Base-by-base conservation (phyloP, 2,329 filamentous ascomycete genomes). In the Aureobasidium sp. region DNA sequence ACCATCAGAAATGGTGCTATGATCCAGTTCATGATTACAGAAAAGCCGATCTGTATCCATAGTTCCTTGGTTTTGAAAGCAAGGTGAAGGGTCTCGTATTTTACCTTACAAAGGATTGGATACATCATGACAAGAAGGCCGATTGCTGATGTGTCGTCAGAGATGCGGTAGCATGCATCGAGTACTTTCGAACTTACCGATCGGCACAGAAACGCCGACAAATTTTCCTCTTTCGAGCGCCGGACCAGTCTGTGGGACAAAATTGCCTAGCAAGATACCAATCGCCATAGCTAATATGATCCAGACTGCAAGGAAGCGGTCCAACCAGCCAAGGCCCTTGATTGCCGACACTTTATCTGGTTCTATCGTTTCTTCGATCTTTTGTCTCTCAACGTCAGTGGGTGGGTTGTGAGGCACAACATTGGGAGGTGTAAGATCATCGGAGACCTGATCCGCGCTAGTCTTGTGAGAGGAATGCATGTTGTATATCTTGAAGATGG, bases 101-200 rank as follows among this genome's bases (percentile, higher is more conserved):
- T 84, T 6, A 95, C 88, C 72, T 94, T 94, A 80, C 90, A 95
- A 0, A 95, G 78, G 63, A 96, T 95, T 0, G 90, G 91, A 69
- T 94, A 96, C 90, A 96, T 96, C 90, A 96, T 96, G 47, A 94
- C 85, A 1, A 96, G 79, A 0, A 96, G 76, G 0, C 91, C 90
- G 51, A 95, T 77, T n/a, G n/a, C n/a, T n/a, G n/a, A 0, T 90
- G 89, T 55, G 6, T 13, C 2, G 10, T 11, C 36, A 47, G n/a
- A n/a, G n/a, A n/a, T n/a, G 14, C 3, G 3, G 14, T 37, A 10
- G 32, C 6, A 37, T 37, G 6, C 3, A 34, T 1, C 3, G 39
- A 25, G 71, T 76, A 55, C 71, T n/a, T n/a, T n/a, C n/a, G n/a
- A n/a, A n/a, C n/a, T n/a, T n/a, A 84, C 84, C 84, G 47, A 89